Evolutionary conservation across 495 filamentous ascomycete genomes (phyloP).

Genomic region (Daldinia bambusicola): DNA sequence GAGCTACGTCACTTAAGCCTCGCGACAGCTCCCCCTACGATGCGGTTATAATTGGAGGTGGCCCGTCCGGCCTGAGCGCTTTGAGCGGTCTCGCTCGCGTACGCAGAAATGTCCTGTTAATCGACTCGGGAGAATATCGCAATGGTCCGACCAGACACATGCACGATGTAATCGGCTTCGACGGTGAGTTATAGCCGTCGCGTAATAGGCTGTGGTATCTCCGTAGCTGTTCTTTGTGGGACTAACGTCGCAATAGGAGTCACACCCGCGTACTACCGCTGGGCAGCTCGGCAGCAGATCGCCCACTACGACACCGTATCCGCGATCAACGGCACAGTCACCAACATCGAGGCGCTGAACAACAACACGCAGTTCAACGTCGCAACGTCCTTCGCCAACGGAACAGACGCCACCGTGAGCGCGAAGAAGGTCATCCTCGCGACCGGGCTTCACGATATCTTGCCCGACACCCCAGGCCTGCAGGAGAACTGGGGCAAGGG

Average conservation of each 20-base stretch:
- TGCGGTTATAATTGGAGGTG: slow-evolving; percentile 50
- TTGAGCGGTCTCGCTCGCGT: slow-evolving; percentile 67
- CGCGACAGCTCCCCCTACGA: slow-evolving; percentile 45
- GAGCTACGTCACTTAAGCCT: slow-evolving; percentile 24
- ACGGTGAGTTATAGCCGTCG: slow-evolving; percentile 52
- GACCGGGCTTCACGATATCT: slow-evolving; percentile 64
- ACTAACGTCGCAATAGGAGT: slow-evolving; percentile 52
- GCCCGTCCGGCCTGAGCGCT: slow-evolving; percentile 56
- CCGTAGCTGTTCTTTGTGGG: no score
- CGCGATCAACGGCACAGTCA: slow-evolving; percentile 63
- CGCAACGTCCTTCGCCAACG: slow-evolving; percentile 38
- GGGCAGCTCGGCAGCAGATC: slow-evolving; percentile 62
- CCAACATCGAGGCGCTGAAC: slow-evolving; percentile 52
- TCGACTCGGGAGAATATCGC: slow-evolving; percentile 66
- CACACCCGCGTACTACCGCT: slow-evolving; percentile 62
- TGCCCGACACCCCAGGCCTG: slow-evolving; percentile 64
- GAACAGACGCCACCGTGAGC: slow-evolving; percentile 47
- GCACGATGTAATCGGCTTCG: slow-evolving; percentile 69
- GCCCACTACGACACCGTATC: slow-evolving; percentile 58
- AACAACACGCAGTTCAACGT: slow-evolving; percentile 60
- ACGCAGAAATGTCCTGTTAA: slow-evolving; percentile 60
- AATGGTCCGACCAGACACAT: slow-evolving; percentile 64
- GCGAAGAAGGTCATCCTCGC: slow-evolving; percentile 65
- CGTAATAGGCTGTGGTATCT: neutral
- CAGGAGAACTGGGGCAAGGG: slow-evolving; percentile 64